Percentiles rank a stretch among this genome's conserved stretches.
Evolutionary conservation across 352 stramenopile genomes (phyloP).

Genomic region (Globisporangium irregulare): DNA sequence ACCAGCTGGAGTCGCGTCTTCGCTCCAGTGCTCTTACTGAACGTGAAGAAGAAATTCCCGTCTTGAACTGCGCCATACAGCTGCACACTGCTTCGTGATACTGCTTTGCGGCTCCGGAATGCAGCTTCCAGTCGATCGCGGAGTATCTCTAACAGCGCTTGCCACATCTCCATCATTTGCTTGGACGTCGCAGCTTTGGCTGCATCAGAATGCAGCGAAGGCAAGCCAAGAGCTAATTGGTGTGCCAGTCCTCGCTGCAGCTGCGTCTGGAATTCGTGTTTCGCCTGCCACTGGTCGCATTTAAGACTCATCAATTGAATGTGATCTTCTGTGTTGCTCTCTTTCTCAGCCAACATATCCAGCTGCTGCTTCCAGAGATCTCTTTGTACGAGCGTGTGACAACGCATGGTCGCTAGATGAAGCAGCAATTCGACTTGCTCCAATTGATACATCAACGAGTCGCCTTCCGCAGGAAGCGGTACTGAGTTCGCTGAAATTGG

Average conservation of each 20-base stretch:
- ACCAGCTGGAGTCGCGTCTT: constrained; percentile 10
- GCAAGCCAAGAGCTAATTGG: not conserved
- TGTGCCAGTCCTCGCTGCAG: constrained; percentile 11
- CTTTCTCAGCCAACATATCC: not conserved
- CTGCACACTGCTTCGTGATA: constrained; percentile 7
- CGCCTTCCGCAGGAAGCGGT: not conserved
- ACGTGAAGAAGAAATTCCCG: constrained; percentile 13
- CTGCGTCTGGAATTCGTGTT: not conserved
- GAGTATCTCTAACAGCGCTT: constrained; percentile 11
- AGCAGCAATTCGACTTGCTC: constrained; percentile 5
- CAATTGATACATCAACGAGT: constrained; percentile 7
- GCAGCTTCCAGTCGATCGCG: constrained; percentile 7
- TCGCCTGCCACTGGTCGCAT: not conserved
- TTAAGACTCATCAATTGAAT: not conserved
- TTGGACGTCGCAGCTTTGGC: constrained; percentile 6
- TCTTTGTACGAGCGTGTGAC: constrained; percentile 2
- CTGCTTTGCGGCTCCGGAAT: not conserved
- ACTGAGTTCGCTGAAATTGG: not conserved
- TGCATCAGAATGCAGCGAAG: not conserved
- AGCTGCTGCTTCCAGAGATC: constrained; percentile 7
- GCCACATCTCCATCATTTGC: constrained; percentile 12
- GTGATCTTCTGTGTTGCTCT: not conserved
- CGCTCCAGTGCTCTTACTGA: not conserved
- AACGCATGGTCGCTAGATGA: constrained; percentile 3
- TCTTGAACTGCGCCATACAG: constrained; percentile 11